Base-by-base conservation (phyloP, 2,329 filamentous ascomycete genomes). In the Fusarium nygamai region DNA sequence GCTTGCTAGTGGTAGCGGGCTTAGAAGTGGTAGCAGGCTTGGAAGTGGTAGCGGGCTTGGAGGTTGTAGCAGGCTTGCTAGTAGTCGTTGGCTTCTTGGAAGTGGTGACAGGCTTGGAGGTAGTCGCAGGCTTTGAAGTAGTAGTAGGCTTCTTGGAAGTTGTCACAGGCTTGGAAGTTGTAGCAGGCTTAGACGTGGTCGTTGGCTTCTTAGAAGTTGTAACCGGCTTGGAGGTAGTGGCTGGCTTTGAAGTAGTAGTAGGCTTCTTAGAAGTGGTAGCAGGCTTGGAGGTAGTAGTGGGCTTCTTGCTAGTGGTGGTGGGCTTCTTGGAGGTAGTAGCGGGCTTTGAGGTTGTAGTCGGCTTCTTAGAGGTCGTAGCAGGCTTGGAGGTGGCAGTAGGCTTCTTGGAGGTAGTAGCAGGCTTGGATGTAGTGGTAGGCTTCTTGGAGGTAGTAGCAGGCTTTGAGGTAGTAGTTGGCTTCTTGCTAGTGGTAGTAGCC, bases 101-200 rank as follows among this genome's bases (percentile, higher is more conserved):
- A 9, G 43, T 46, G 3, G 43, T 46, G 0, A 7, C 6, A 2
- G 43, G 43, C 24, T 47, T 46, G 0, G 41, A 44, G 3, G 41
- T 44, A 0, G 43, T 44, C 0, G 17, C n/a, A 2, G 43, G 43
- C 43, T 46, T 46, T 0, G 11, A 13, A 1, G 43, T 46, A 0
- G 43, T 46, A 1, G 11, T 11, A 0, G 43, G 24, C 43, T 46
- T 59, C 39, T 41, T 59, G 0, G 41, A 59, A 13, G 62, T 44
- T 0, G 39, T 24, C 13, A 24, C 4, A 2, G 34, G 9, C 41
- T 64, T 64, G 1, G 48, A 47, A 3, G 58, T 38, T 8, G 58
- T 19, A 2, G 48, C 39, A 0, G 41, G 27, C 41, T 64, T 66
- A 1, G 43, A 31, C 1, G 43, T 16, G 9, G 38, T 43, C 0